These are phyloP conservation scores for Aureobasidium mangrovei DNA, from an alignment of 2,329 filamentous ascomycete genomes.

Conservation along the genomic window DNA sequence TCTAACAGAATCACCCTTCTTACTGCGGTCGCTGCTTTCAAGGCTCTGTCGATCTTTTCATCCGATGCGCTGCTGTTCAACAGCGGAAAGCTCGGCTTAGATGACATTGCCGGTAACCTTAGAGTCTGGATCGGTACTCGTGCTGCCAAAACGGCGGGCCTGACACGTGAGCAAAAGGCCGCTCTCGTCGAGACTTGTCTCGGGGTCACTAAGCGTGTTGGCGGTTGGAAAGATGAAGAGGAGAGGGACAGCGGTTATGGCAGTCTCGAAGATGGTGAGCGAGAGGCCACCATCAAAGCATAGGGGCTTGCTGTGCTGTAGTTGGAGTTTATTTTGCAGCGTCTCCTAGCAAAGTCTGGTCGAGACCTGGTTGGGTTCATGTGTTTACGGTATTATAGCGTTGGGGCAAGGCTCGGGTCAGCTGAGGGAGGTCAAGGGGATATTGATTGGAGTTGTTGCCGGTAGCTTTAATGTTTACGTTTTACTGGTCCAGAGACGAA, in stretches of 20 bases:
- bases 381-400: background rate
- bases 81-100: constrained; percentile 32
- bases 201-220: constrained; percentile 35
- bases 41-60: constrained; percentile 32
- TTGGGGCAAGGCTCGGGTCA: background rate
- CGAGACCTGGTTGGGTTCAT: background rate
- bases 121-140: constrained; percentile 40
- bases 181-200: constrained; percentile 35
- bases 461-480: constrained; percentile 6
- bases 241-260: constrained; percentile 25
- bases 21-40: constrained; percentile 38
- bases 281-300: background rate
- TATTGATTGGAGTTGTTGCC: background rate
- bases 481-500: background rate
- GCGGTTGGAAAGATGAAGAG: constrained; percentile 27
- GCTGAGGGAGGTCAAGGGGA: background rate
- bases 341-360: no score
- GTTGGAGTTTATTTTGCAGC: background rate
- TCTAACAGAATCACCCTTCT: constrained; percentile 35
- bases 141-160: constrained; percentile 32
- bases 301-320: background rate
- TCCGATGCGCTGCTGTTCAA: constrained; percentile 25
- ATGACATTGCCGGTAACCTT: constrained; percentile 35
- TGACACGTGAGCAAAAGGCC: constrained; percentile 30
- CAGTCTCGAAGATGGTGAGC: constrained; percentile 16